Base-by-base conservation (phyloP, 164 flowering plant genomes). In the Cinnamomum micranthum region DNA sequence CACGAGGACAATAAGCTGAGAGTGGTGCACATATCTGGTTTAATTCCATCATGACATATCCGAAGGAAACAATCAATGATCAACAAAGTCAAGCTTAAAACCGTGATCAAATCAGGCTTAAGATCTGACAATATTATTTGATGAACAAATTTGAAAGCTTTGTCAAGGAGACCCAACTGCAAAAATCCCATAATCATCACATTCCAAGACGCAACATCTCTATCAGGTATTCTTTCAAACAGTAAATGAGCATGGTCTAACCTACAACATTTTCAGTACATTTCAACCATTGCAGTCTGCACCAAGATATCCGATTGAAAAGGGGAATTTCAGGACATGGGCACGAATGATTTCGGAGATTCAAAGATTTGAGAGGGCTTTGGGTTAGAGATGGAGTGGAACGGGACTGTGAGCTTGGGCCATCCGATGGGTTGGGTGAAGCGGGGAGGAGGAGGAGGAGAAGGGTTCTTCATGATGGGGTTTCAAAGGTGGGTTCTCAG, bases 171-270 rank as follows among this genome's bases (percentile, higher is more conserved):
- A 41, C 87, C 87, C 76, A 51, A 35, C 14, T 81, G 87, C 62
- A 81, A 78, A 73, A 83, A 86, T 23, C 91, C 92, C 75, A 80
- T 27, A 60, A 89, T 74, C 77, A 89, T 84, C 1, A 76, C 88
- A 73, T 90, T 91, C 91, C 92, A 91, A 33, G 87, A 79, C 51
- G 89, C 79, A 13, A 84, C 76, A 71, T 89, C 92, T 73, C 92
- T 73, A 89, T 82, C 77, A 35, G 80, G 81, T 88, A 89, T 88
- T 83, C 73, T 71, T 12, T 84, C 86, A 52, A 91, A 91, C 85
- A 86, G 5, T 6, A 67, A 52, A 65, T 64, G 52, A 0, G 88
- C 89, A 72, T 27, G 69, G 35, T 31, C 35, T 31, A 31, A 31
- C 35, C 35, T 31, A 31, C 35, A 31, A 31, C 6, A 31, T 31